Evolutionary conservation across 176 grass and related monocot genomes (phyloP).

Genomic region (Paspalum notatum): DNA sequence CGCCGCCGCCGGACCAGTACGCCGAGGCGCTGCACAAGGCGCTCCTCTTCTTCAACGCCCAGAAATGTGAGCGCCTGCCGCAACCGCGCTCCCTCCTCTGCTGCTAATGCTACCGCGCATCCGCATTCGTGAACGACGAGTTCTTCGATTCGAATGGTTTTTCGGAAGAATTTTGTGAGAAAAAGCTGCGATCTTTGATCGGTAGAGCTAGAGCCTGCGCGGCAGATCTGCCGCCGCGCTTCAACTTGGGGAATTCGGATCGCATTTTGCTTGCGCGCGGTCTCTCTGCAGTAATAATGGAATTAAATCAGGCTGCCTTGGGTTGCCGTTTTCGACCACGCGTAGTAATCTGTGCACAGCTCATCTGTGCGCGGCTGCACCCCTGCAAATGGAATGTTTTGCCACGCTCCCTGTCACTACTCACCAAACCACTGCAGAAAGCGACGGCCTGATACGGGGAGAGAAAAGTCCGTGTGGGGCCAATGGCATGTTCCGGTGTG

Average conservation of each 20-base stretch:
- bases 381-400: constrained; percentile 47
- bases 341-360: not conserved
- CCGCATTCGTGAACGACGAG: not conserved
- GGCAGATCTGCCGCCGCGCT: not conserved
- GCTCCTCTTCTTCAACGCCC: constrained; percentile 96
- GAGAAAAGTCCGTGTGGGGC: too few species aligned
- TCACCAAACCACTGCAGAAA: constrained; percentile 16
- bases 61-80: constrained; percentile 63
- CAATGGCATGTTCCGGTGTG: too few species aligned
- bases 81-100: not conserved
- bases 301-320: not conserved
- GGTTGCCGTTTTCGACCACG: constrained; percentile 17
- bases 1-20: constrained; percentile 70
- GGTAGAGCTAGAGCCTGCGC: not conserved
- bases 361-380: constrained; percentile 19
- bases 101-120: not conserved
- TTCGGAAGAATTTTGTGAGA: not conserved
- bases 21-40: constrained; percentile 81
- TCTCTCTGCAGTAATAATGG: constrained; percentile 27
- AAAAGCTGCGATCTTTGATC: not conserved
- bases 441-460: not conserved
- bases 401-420: not conserved
- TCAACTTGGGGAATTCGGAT: not conserved
- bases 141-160: not conserved
- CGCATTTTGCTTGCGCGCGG: not conserved